These are phyloP conservation scores for Jimgerdemannia flammicorona DNA, from an alignment of 192 early-diverging fungal genomes.

Conservation along the genomic window DNA sequence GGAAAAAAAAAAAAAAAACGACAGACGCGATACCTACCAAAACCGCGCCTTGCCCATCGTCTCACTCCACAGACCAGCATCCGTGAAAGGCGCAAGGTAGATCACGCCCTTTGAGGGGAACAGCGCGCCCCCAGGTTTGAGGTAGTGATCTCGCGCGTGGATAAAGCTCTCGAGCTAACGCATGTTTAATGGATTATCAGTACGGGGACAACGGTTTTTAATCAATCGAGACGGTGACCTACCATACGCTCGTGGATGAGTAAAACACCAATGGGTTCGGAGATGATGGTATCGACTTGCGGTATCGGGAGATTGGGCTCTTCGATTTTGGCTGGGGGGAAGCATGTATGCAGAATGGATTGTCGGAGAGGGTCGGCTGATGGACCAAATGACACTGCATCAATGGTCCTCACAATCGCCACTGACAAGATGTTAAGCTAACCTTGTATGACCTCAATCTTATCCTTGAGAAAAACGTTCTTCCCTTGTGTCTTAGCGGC, in stretches of 20 bases:
- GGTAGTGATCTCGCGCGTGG: conserved; percentile 81
- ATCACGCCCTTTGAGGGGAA: conserved; percentile 90
- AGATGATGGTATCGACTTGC: conserved; percentile 91
- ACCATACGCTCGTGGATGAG: conserved; percentile 98
- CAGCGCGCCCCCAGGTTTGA: conserved; percentile 92
- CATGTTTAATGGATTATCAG: not conserved
- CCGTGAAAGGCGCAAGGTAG: conserved; percentile 81
- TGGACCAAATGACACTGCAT: not conserved
- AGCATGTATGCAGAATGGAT: not conserved
- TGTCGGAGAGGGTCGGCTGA: not conserved
- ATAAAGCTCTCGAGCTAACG: conserved; percentile 77
- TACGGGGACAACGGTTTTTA: not conserved
- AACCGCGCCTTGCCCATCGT: conserved; percentile 90
- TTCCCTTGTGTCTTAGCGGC: conserved; percentile 49
- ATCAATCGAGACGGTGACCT: conserved; percentile 6
- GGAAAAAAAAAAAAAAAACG: not conserved
- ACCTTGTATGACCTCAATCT: conserved; percentile 81
- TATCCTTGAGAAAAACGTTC: conserved; percentile 73
- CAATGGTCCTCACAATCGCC: not conserved
- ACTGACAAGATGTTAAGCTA: not conserved
- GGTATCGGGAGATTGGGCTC: conserved; percentile 65
- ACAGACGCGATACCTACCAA: conserved; percentile 36
- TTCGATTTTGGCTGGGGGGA: conserved; percentile 78
- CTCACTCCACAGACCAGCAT: conserved; percentile 80
- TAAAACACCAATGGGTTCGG: conserved; percentile 96